Conservation (phyloP, 2,329 filamentous ascomycete genomes). For the Aspergillus sp. region DNA sequence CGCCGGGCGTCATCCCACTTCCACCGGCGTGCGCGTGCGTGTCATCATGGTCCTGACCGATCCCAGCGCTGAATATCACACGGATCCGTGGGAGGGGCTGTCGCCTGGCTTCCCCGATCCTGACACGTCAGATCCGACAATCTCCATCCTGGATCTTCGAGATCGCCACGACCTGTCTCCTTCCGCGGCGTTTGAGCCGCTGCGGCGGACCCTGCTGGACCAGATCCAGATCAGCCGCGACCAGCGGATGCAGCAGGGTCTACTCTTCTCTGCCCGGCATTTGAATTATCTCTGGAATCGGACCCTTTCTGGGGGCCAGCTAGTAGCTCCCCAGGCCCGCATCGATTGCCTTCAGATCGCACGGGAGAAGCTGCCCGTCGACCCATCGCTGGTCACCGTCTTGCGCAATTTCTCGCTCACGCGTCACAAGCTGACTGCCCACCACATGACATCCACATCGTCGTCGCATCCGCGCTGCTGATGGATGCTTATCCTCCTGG, state of each 20-base stretch:
- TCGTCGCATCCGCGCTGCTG: slow-evolving; percentile 19
- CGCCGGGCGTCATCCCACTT: not conserved
- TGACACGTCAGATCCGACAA: not conserved
- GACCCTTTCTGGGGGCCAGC: not conserved
- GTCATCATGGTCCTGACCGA: slow-evolving; percentile 13
- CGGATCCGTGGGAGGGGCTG: not conserved
- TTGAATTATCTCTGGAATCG: slow-evolving; percentile 1
- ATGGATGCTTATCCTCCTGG: slow-evolving; percentile 23
- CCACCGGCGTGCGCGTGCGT: not conserved
- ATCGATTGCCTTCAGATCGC: slow-evolving; percentile 9
- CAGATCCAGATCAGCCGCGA: slow-evolving; percentile 1
- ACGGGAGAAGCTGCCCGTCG: slow-evolving; percentile 5
- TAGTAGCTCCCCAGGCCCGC: not conserved
- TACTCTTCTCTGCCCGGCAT: slow-evolving; percentile 17
- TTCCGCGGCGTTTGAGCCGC: slow-evolving; percentile 14
- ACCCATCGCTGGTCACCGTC: not conserved
- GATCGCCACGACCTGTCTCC: slow-evolving; percentile 12
- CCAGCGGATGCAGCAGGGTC: not conserved
- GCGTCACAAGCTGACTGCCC: not conserved
- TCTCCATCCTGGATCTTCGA: slow-evolving; percentile 14
- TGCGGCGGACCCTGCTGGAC: slow-evolving; percentile 12
- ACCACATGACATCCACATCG: not conserved
- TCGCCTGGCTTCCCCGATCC: not conserved
- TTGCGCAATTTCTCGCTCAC: not conserved
- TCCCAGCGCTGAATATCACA: not conserved